Conservation (phyloP, 1,284 basidiomycete species). For the Sanghuangporus sanghuang region DNA sequence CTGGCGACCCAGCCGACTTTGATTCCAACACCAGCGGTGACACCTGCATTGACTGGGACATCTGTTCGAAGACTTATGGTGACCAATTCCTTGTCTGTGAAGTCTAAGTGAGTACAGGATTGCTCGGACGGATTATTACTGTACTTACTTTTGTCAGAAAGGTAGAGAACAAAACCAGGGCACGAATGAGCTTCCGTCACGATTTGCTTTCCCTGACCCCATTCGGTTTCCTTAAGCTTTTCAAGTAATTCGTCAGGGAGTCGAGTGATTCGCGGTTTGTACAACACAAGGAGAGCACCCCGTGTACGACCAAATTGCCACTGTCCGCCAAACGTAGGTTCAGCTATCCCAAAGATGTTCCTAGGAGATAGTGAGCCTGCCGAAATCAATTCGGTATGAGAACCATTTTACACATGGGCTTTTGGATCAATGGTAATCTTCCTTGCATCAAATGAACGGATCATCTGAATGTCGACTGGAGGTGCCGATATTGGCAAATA, state of each 20-base stretch:
- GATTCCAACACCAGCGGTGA: background rate
- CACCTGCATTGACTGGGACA: background rate
- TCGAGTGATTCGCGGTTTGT: background rate
- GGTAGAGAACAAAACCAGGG: background rate
- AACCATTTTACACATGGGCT: too few species aligned
- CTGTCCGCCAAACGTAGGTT: too few species aligned
- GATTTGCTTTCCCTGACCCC: background rate
- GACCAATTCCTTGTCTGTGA: background rate
- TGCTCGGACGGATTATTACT: background rate
- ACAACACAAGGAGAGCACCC: too few species aligned
- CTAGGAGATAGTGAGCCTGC: too few species aligned
- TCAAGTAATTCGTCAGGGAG: background rate
- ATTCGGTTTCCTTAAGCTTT: background rate
- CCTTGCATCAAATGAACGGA: too few species aligned
- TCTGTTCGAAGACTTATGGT: background rate
- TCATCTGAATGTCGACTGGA: too few species aligned
- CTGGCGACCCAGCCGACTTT: background rate
- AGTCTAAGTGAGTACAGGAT: background rate
- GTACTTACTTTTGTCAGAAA: background rate
- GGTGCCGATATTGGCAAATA: too few species aligned
- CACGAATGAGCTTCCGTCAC: background rate
- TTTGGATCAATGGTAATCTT: too few species aligned
- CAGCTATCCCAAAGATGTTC: too few species aligned
- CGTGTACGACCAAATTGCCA: too few species aligned
- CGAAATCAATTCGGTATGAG: too few species aligned